Evolutionary conservation across 768 basidiomycete genomes (phyloP), one percentile per base, ranked within the genome.

Genomic region (Russula brevipes): DNA sequence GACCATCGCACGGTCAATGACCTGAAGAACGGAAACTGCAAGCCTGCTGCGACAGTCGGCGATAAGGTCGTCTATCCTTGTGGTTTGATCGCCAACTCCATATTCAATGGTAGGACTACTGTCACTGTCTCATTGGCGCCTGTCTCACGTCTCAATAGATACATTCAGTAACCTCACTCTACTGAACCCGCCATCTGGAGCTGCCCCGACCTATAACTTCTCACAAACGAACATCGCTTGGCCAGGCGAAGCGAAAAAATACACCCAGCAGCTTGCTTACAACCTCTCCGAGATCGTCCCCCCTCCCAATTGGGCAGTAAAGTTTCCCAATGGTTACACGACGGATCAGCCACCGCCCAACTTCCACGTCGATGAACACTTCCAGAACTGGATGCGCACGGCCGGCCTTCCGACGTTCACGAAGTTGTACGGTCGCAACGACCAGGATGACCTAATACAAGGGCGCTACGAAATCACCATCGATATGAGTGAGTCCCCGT

Each of bases 351-450:
- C 82, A 16, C 85, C 87, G 19, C 95, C 94, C 1, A 77, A 97
- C 71, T 78, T 98, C 41, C 76, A 79, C 57, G 67, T 69, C 2
- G 87, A 98, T 70, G 91, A 98, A 74, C 94, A 91, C 70, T 98
- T 99, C 79, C 96, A 98, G 76, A 95, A 96, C 72, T 99, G 97
- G 97, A 99, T 99, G 97, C 85, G 96, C 62, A 97, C 95, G 2
- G 93, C 97, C 0, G 97, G 96, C 12, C 75, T 98, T 52, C 97
- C 97, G 9, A 98, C 96, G 6, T 99, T 99, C 74, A 87, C 93
- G 38, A 98, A 99, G 76, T 78, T 99, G 24, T 98, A 89, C 71
- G 94, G 89, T 16, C 81, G 96, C 66, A 98, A 98, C 72, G 95
- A 98, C 70, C 74, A 83, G 35, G 80, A 88, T 55, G 77, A 75